These are phyloP conservation scores for Cryptosporidium ryanae DNA, from an alignment of 169 alveolate species.

Conservation along the genomic window DNA sequence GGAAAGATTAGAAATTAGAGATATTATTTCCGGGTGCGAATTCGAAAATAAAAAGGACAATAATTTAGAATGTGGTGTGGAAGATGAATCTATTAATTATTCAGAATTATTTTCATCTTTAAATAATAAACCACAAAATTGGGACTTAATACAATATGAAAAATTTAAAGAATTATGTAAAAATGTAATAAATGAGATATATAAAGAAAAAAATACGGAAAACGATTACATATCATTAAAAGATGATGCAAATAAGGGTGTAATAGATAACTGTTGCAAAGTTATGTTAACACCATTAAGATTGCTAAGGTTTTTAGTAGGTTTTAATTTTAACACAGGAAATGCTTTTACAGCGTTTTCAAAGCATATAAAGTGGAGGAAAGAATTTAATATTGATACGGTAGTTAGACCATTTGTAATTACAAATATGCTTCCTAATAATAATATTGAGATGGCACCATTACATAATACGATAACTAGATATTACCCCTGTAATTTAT, in stretches of 20 bases:
- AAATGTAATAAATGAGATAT: constrained; percentile 11
- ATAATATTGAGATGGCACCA: constrained; percentile 74
- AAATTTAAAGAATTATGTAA: constrained; percentile 25
- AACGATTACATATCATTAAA: neutral
- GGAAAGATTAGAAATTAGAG: constrained; percentile 41
- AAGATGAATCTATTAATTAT: neutral
- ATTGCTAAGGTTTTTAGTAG: constrained; percentile 46
- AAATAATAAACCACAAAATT: constrained; percentile 31
- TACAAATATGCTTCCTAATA: constrained; percentile 72
- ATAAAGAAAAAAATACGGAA: neutral
- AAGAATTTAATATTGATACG: constrained; percentile 57
- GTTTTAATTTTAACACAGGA: constrained; percentile 23
- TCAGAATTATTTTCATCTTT: constrained; percentile 28
- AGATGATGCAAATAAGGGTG: neutral
- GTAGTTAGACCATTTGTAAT: constrained; percentile 71
- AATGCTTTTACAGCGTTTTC: constrained; percentile 42
- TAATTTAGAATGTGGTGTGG: neutral
- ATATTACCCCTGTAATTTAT: constrained; percentile 60
- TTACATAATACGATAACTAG: constrained; percentile 47
- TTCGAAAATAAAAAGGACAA: neutral
- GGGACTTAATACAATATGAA: constrained; percentile 44
- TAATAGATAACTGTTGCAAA: constrained; percentile 55
- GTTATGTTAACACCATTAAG: constrained; percentile 57
- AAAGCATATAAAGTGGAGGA: constrained; percentile 70
- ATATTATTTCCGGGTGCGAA: neutral